Evolutionary conservation across 2,329 filamentous ascomycete genomes (phyloP).

Genomic region (Rutstroemia sp.): DNA sequence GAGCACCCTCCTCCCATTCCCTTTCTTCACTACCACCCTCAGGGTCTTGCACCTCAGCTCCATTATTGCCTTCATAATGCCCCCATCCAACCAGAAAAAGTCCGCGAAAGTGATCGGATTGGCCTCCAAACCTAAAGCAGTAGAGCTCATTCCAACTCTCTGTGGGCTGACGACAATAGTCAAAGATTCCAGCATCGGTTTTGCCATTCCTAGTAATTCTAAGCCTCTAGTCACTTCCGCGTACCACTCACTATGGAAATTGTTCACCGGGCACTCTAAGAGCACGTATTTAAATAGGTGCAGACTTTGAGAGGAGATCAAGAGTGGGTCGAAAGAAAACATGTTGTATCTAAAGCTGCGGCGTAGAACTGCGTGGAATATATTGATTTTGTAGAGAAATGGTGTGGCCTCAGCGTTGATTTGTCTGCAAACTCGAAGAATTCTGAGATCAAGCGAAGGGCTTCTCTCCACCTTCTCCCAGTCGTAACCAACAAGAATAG

Average conservation of each 20-base stretch:
- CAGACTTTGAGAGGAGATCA: slow-evolving; percentile 11
- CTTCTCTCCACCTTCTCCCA: slow-evolving; percentile 18
- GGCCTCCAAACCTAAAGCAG: slow-evolving; percentile 11
- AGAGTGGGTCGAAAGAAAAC: not conserved
- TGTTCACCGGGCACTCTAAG: slow-evolving; percentile 15
- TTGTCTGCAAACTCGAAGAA: slow-evolving; percentile 21
- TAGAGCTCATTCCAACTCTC: slow-evolving; percentile 11
- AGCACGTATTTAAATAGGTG: slow-evolving; percentile 16
- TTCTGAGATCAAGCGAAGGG: slow-evolving; percentile 3
- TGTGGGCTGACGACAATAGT: slow-evolving; percentile 19
- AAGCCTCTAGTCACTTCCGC: slow-evolving; percentile 15
- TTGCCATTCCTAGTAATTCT: slow-evolving; percentile 12
- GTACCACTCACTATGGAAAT: slow-evolving; percentile 17
- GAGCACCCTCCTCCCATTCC: not conserved
- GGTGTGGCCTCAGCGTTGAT: slow-evolving; percentile 16
- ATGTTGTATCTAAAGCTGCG: not conserved
- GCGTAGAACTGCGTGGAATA: slow-evolving; percentile 19
- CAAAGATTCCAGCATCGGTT: slow-evolving; percentile 15
- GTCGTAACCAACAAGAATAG: slow-evolving; percentile 22
- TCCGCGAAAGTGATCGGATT: slow-evolving; percentile 19
- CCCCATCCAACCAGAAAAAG: slow-evolving; percentile 17
- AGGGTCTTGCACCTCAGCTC: slow-evolving; percentile 17
- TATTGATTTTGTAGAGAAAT: slow-evolving; percentile 24
- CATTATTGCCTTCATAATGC: slow-evolving; percentile 17
- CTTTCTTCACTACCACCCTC: slow-evolving; percentile 22